phyloP scores from a whole-genome alignment of 805 yeast genomes.

The Lachancea cidri region DNA sequence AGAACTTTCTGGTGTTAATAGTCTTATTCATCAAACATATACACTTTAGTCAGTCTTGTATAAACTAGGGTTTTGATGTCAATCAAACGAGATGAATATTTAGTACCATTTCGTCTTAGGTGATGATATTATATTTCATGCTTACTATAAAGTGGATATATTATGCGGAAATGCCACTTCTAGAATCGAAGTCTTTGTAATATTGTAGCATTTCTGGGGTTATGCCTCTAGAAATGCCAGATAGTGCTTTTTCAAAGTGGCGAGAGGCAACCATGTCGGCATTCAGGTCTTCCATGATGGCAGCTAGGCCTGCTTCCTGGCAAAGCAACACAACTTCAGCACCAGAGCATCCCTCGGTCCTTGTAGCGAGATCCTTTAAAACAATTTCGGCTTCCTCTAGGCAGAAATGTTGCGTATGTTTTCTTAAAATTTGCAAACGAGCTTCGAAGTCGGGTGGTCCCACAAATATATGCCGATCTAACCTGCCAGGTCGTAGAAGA shows the following conservation, averaged over 20 bases:
- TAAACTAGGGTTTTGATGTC: no score
- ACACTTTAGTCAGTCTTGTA: no score
- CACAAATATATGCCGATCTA: constrained; percentile 90
- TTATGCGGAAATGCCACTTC: constrained; percentile 35
- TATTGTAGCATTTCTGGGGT: constrained; percentile 81
- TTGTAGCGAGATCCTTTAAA: constrained; percentile 47
- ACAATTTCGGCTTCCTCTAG: constrained; percentile 43
- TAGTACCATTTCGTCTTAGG: no score
- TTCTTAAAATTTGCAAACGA: constrained; percentile 67
- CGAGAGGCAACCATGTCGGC: constrained; percentile 48
- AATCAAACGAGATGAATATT: no score
- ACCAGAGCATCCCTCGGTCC: constrained; percentile 91
- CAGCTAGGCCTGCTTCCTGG: constrained; percentile 94
- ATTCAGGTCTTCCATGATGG: constrained; percentile 72
- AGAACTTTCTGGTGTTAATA: constrained; percentile 23
- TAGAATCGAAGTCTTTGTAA: constrained; percentile 46
- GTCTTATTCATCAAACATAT: background rate
- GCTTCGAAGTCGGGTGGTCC: constrained; percentile 86
- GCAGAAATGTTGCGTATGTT: constrained; percentile 63
- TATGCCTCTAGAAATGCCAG: constrained; percentile 68
- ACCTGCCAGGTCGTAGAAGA: constrained; percentile 87
- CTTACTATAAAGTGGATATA: background rate
- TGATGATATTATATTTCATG: no score
- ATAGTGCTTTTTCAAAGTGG: constrained; percentile 71
- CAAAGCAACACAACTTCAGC: constrained; percentile 90